Evolutionary conservation across 495 filamentous ascomycete species (phyloP).

Genomic region (Thozetella sp.): DNA sequence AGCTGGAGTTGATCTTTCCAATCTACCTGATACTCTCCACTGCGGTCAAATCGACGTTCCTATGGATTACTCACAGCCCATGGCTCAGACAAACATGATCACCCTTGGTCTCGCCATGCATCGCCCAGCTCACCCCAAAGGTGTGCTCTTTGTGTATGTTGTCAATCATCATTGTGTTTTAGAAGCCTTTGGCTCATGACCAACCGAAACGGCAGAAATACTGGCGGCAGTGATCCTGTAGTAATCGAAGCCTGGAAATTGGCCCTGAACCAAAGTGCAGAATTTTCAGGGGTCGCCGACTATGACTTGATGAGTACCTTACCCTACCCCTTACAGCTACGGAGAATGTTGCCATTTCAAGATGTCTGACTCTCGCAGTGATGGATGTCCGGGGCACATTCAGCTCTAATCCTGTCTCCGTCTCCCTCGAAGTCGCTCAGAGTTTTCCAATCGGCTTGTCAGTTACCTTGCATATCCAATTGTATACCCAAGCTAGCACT

Average conservation of each 20-base stretch:
- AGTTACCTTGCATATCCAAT: neutral
- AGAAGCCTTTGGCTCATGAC: too few species aligned
- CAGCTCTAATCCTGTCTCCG: neutral
- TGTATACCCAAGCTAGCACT: neutral
- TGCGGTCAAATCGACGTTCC: neutral
- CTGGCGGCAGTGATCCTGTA: neutral
- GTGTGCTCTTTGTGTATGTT: neutral
- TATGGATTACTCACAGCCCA: neutral
- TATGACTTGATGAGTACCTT: neutral
- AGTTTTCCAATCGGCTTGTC: neutral
- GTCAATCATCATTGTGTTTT: neutral
- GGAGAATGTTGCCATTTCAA: too few species aligned
- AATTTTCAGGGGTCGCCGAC: neutral
- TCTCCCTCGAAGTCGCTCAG: neutral
- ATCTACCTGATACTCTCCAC: neutral
- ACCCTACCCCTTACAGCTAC: too few species aligned
- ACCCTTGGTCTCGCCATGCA: neutral
- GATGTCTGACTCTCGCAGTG: neutral
- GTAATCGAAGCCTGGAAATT: neutral
- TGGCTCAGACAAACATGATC: neutral
- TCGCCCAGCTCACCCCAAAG: neutral
- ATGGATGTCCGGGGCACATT: neutral
- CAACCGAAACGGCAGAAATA: too few species aligned
- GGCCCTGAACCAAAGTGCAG: neutral
- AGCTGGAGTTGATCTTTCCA: neutral